Evolutionary conservation across 2,329 filamentous ascomycete species (phyloP).

Genomic region (Nigrograna mackinnonii): DNA sequence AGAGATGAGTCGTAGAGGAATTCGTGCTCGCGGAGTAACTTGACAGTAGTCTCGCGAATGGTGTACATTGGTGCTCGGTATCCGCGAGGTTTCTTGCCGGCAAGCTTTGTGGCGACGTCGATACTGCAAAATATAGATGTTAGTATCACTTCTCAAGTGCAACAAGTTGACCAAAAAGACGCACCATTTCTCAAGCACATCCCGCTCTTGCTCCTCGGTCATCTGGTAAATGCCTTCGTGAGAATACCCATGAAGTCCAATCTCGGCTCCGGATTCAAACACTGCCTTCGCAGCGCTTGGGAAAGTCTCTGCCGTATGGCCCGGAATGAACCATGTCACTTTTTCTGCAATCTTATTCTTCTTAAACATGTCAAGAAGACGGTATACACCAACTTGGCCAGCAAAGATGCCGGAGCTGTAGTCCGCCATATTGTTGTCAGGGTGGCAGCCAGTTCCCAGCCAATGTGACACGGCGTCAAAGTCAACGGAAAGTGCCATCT

Average conservation of each 20-base stretch:
- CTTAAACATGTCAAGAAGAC: conserved; percentile 58
- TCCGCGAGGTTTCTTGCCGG: conserved; percentile 51
- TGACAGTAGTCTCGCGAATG: conserved; percentile 52
- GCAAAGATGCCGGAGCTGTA: conserved; percentile 61
- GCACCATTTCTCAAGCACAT: conserved; percentile 54
- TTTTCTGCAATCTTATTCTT: conserved; percentile 56
- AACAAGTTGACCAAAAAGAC: too few relatives aligned
- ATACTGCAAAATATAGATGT: too few relatives aligned
- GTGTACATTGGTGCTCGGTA: conserved; percentile 59
- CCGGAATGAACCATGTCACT: conserved; percentile 64
- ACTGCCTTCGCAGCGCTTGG: conserved; percentile 55
- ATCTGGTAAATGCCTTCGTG: too few relatives aligned
- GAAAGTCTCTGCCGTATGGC: conserved; percentile 63
- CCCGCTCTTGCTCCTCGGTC: conserved; percentile 53
- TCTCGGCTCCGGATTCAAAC: conserved; percentile 56
- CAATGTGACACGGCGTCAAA: conserved; percentile 65
- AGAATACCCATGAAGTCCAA: conserved; percentile 56
- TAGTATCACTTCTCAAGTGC: too few relatives aligned
- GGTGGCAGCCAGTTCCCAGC: conserved; percentile 59
- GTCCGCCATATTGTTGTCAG: conserved; percentile 60
- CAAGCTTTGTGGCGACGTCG: conserved; percentile 45
- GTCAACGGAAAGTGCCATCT: conserved; percentile 54
- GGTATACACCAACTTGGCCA: conserved; percentile 59
- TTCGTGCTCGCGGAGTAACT: conserved; percentile 51
- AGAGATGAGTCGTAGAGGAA: conserved; percentile 58